Conservation (phyloP, 305 asterid species). For the Solanum chacoense region DNA sequence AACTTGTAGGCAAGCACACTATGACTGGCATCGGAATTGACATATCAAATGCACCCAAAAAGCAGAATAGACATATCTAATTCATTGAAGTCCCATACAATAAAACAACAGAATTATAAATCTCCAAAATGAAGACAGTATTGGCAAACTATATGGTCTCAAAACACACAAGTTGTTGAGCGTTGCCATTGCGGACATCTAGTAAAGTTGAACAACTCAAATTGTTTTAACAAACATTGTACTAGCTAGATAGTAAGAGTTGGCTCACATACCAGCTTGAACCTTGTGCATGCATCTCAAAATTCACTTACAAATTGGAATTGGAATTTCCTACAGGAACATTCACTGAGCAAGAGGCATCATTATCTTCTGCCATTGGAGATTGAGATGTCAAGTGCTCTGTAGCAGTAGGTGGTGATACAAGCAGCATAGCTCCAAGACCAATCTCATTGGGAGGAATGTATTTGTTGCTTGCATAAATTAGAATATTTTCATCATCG, state of each 20-base stretch:
- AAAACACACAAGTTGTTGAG: not conserved
- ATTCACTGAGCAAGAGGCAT: not conserved
- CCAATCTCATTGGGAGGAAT: constrained; percentile 43
- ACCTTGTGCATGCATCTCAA: not conserved
- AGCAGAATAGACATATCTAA: not conserved
- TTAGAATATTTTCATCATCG: constrained; percentile 16
- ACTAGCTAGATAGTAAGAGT: not conserved
- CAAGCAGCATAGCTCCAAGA: constrained; percentile 30
- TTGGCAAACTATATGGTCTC: not conserved
- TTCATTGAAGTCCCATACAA: not conserved
- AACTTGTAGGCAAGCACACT: not conserved
- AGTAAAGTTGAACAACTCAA: not conserved
- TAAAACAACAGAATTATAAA: not conserved
- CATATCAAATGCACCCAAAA: not conserved
- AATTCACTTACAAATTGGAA: not conserved
- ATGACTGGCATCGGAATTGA: not conserved
- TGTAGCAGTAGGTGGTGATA: not conserved
- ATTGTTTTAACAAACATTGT: not conserved
- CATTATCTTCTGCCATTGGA: not conserved
- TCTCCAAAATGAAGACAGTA: not conserved
- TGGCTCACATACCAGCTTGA: not conserved
- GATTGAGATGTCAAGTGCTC: not conserved
- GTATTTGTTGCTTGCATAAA: constrained; percentile 16
- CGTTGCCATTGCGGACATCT: not conserved
- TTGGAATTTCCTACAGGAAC: not conserved